A percentile compares a stretch with the other conserved stretches of the same genome.
phyloP scores from a whole-genome alignment of 331 rosid genomes.

The Pyrus hybrid region DNA sequence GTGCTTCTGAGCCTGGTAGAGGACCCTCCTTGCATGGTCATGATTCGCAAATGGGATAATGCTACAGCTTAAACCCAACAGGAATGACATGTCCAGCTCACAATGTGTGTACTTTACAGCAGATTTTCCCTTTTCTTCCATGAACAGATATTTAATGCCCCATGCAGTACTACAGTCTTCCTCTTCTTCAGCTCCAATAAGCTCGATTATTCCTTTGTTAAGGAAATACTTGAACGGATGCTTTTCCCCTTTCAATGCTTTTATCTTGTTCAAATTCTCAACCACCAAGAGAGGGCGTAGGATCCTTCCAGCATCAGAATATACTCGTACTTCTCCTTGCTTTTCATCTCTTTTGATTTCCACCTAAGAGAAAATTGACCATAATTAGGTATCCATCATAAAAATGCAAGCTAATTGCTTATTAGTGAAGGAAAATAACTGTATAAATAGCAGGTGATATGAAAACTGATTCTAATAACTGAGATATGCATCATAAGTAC shows the following conservation, averaged over 20 bases:
- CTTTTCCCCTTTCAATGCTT: constrained; percentile 36
- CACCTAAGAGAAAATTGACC: constrained; percentile 33
- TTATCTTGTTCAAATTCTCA: constrained; percentile 51
- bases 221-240: constrained; percentile 50
- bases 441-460: background rate
- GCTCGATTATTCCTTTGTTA: constrained; percentile 68
- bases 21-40: constrained; percentile 95
- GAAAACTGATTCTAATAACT: background rate
- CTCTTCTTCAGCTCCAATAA: constrained; percentile 93
- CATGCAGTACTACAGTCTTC: constrained; percentile 89
- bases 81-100: constrained; percentile 84
- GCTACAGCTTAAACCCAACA: constrained; percentile 78
- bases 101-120: constrained; percentile 67
- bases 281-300: constrained; percentile 89
- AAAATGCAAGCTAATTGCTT: background rate
- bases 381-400: background rate
- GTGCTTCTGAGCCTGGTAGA: constrained; percentile 93
- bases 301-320: constrained; percentile 92
- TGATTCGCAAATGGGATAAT: constrained; percentile 90
- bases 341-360: constrained; percentile 79
- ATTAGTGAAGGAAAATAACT: background rate
- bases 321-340: constrained; percentile 71
- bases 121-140: constrained; percentile 38
- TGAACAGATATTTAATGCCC: constrained; percentile 54
- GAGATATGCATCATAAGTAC: background rate